A percentile compares a stretch with the other conserved stretches of the same genome.
Conservation (phyloP, 495 filamentous ascomycete genomes). For the Glonium stellatum region DNA sequence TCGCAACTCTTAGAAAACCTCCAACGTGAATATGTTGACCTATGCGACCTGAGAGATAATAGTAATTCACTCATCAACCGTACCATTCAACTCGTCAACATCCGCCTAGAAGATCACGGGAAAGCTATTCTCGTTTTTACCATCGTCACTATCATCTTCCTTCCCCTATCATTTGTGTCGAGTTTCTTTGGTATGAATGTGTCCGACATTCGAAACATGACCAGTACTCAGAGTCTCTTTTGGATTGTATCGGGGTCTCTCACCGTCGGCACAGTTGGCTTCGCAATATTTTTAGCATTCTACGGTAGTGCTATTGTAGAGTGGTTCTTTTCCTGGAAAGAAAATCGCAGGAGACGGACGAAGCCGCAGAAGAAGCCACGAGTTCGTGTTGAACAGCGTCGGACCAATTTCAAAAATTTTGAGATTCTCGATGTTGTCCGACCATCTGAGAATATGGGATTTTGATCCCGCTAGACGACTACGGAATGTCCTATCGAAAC, state of each 20-base stretch:
- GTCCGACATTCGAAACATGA: conserved; percentile 37
- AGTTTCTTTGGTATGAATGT: conserved; percentile 43
- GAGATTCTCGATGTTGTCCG: conserved; percentile 20
- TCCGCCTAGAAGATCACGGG: conserved; percentile 39
- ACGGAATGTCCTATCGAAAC: no score
- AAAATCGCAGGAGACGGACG: conserved; percentile 11
- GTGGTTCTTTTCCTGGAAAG: conserved; percentile 29
- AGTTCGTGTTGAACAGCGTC: not conserved
- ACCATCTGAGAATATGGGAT: conserved; percentile 9
- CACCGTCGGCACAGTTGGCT: conserved; percentile 31
- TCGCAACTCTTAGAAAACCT: conserved; percentile 36
- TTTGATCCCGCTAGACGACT: not conserved
- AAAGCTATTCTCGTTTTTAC: conserved; percentile 41
- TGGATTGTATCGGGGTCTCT: conserved; percentile 35
- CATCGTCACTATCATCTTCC: conserved; percentile 40
- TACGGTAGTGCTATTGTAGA: conserved; percentile 33
- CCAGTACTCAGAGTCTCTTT: conserved; percentile 34
- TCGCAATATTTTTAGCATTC: conserved; percentile 35
- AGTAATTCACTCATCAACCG: conserved; percentile 37
- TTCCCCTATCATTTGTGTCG: conserved; percentile 37
- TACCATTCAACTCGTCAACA: conserved; percentile 40
- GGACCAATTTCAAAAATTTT: conserved; percentile 14
- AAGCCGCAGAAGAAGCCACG: not conserved
- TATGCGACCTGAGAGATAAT: conserved; percentile 36
- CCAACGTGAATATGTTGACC: conserved; percentile 33